Base-by-base conservation (phyloP, 2,329 filamentous ascomycete genomes). In the Delphinella strobiligena region DNA sequence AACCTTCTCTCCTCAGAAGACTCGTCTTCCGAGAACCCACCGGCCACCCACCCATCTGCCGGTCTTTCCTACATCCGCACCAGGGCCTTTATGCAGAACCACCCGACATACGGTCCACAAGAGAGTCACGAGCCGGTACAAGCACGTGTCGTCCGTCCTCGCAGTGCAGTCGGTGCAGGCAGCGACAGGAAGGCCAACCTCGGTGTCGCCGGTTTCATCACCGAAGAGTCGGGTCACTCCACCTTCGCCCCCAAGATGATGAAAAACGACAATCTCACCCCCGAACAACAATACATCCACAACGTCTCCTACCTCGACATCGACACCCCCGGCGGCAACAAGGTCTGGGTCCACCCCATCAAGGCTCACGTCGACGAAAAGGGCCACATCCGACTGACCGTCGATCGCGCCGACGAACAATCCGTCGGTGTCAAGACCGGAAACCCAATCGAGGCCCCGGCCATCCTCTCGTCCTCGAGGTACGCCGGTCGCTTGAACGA, bases 1-100 rank as follows among this genome's bases (percentile, higher is more conserved):
- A 12, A 24, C 22, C 7, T 14, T n/a, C 11, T 5, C 7, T 5
- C 11, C 30, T 8, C 30, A 32, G n/a, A n/a, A n/a, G n/a, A n/a
- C n/a, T n/a, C 24, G 38, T 40, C 17, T 37, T 50, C 55, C 22
- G 54, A 54, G 19, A 71, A 69, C 2, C 72, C 72, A 15, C 72
- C 74, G 1, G 69, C 68, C 42, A 80, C 78, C 5, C 78, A 82
- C 55, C 77, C 78, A 2, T 77, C 73, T 3, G 77, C 73, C 4
- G 78, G 78, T 46, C 61, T 82, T 4, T 71, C 72, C 11, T 80
- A 82, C 53, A 60, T 72, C 3, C 68, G 73, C 36, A 72, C 71
- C 10, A 63, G 67, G 40, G 62, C 71, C 16, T 62, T 70, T 50
- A 58, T 75, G 33, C 61, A 67, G 48, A 80, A 80, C 51, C 74